Base-by-base conservation (phyloP, 305 asterid genomes). In the Fraxinus xanthoxyloides region DNA sequence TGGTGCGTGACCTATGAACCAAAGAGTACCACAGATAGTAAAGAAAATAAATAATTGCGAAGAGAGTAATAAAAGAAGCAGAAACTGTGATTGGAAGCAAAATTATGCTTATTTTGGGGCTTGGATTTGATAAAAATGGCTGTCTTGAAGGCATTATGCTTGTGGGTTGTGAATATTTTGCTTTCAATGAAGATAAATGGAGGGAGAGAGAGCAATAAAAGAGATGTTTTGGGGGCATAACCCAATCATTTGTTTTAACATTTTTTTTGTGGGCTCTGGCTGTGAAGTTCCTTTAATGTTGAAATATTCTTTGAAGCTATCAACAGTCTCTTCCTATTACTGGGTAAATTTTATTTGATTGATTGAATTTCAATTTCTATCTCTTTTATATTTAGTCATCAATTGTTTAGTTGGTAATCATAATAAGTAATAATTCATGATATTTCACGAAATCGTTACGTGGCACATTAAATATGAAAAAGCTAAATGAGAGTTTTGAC, bases 1-100 rank as follows among this genome's bases (percentile, higher is more conserved):
- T 92, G 5, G 99, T 96, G 21, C 98, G 86, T 12, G 98, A 91
- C 80, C 93, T 85, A 77, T 83, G 97, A 59, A 92, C 88, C 43
- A 93, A 5, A 36, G 93, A 90, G 88, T 87, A 89, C 95, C 94
- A 94, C n/a, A 93, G 83, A 61, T 90, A 87, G 90, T 93, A 91
- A 3, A 91, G 88, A 59, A 95, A 86, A 43, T 93, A 96, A 21
- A 90, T 84, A 82, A 96, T 77, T 24, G 97, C 94, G 46, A 92
- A 90, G 69, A 96, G 67, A 59, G 92, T 88, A 9, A 96, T 85
- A 8, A 90, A 80, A 8, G 95, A 86, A 77, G 92, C 82, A 31
- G 92, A 87, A 82, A 86, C 63, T 30, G 94, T 84, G 85, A 88
- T 87, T 12, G 90, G 84, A 40, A 95, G 91, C 17, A 93, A 87